Evolutionary conservation across 495 filamentous ascomycete genomes (phyloP).

Genomic region (Penicillium canariense): DNA sequence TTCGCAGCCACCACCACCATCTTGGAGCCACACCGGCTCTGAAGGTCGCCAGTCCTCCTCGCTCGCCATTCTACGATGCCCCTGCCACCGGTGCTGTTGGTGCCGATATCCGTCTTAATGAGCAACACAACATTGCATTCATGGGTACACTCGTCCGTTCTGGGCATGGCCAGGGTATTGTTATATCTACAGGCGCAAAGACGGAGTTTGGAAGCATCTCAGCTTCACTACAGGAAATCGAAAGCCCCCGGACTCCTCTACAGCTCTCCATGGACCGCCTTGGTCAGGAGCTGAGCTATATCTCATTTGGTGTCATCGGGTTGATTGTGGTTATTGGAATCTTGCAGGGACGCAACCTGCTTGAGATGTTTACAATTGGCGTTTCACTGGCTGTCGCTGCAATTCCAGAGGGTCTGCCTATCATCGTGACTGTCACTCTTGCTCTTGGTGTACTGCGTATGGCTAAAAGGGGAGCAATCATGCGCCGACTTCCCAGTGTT

Average conservation of each 20-base stretch:
- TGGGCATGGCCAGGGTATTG: conserved; percentile 93
- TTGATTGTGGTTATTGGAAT: conserved; percentile 88
- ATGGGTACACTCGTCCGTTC: conserved; percentile 97
- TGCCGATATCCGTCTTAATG: conserved; percentile 60
- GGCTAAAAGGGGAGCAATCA: conserved; percentile 90
- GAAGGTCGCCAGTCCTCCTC: conserved; percentile 40
- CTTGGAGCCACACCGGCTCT: conserved; percentile 16
- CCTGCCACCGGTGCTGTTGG: conserved; percentile 61
- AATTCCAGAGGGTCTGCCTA: conserved; percentile 94
- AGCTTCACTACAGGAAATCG: conserved; percentile 85
- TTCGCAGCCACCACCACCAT: conserved; percentile 34
- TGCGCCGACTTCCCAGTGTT: conserved; percentile 90
- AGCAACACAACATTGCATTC: conserved; percentile 85
- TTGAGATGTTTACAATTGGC: conserved; percentile 97
- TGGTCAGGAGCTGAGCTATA: conserved; percentile 89
- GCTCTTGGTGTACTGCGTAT: conserved; percentile 93
- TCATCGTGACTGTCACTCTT: conserved; percentile 96
- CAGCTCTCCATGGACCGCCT: conserved; percentile 97
- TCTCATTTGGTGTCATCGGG: conserved; percentile 91
- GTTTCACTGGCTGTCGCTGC: conserved; percentile 96
- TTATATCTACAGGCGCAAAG: conserved; percentile 86
- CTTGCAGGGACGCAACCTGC: conserved; percentile 79
- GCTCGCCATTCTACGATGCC: conserved; percentile 59
- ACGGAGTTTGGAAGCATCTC: conserved; percentile 98
- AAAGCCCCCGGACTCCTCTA: conserved; percentile 88